phyloP scores from a whole-genome alignment of 225 moss, liverwort and hornwort species.

The Physcomitrium patens region DNA sequence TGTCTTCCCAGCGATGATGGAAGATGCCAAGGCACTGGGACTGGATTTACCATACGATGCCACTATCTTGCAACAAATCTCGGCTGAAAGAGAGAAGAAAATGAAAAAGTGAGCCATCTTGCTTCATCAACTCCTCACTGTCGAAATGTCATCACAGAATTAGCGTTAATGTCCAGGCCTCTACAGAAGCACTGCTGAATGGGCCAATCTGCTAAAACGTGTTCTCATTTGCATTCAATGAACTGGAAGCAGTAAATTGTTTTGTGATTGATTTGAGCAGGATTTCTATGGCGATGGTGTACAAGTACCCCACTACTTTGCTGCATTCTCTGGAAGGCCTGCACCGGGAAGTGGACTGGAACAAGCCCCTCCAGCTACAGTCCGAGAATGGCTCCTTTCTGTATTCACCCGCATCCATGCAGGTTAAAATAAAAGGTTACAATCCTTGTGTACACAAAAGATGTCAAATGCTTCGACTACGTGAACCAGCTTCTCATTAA shows the following conservation, averaged over 20 bases:
- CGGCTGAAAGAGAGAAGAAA: constrained; percentile 65
- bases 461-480: constrained; percentile 63
- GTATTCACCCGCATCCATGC: constrained; percentile 76
- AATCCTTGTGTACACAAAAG: constrained; percentile 69
- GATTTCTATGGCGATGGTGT: constrained; percentile 75
- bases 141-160: background rate
- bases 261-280: constrained; percentile 31
- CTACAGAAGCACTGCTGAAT: too few relatives aligned
- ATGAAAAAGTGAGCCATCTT: constrained; percentile 54
- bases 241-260: background rate
- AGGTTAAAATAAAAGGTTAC: too few relatives aligned
- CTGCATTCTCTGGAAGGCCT: constrained; percentile 84
- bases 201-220: background rate
- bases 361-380: constrained; percentile 67
- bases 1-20: constrained; percentile 63
- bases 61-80: constrained; percentile 46
- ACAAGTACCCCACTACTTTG: constrained; percentile 73
- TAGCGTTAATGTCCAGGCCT: too few relatives aligned
- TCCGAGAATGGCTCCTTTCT: constrained; percentile 72
- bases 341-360: constrained; percentile 71
- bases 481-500: constrained; percentile 55
- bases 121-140: background rate
- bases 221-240: background rate
- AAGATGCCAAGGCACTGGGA: constrained; percentile 57
- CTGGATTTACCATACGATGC: constrained; percentile 67